Conservation (phyloP, 768 basidiomycete genomes). For the Trametes gibbosa region DNA sequence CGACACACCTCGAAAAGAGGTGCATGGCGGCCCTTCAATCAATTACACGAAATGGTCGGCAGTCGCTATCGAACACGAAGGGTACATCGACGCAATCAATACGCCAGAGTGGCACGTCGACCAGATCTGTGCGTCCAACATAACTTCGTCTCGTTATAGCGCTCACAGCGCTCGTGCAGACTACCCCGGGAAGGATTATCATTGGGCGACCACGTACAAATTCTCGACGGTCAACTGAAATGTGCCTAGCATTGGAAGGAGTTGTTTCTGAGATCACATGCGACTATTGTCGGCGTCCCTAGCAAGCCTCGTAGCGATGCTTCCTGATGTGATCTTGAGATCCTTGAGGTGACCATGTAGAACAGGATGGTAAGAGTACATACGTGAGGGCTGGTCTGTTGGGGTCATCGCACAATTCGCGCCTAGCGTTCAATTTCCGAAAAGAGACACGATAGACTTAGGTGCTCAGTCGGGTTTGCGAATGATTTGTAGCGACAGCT, state of each 20-base stretch:
- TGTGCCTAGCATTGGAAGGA: constrained; percentile 4
- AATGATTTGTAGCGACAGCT: too few species aligned
- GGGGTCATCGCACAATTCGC: too few species aligned
- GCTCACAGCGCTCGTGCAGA: constrained; percentile 27
- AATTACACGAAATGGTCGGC: constrained; percentile 43
- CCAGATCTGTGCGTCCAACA: constrained; percentile 44
- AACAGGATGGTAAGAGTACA: too few species aligned
- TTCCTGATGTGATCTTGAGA: too few species aligned
- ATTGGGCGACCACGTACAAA: constrained; percentile 47
- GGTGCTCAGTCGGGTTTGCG: too few species aligned
- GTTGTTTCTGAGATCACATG: too few species aligned
- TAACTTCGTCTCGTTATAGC: not conserved
- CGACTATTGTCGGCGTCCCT: too few species aligned
- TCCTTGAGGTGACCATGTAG: too few species aligned
- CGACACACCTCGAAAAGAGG: constrained; percentile 43
- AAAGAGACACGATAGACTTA: too few species aligned
- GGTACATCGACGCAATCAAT: constrained; percentile 54
- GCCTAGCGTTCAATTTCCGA: too few species aligned
- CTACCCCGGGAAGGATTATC: constrained; percentile 40
- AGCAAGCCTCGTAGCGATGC: too few species aligned
- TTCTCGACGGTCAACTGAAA: constrained; percentile 37
- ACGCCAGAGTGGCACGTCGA: constrained; percentile 53
- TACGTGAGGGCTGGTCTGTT: too few species aligned
- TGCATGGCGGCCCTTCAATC: constrained; percentile 45
- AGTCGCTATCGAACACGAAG: constrained; percentile 53